Base-by-base conservation (phyloP, 768 basidiomycete species). In the Phylloporus sp. region DNA sequence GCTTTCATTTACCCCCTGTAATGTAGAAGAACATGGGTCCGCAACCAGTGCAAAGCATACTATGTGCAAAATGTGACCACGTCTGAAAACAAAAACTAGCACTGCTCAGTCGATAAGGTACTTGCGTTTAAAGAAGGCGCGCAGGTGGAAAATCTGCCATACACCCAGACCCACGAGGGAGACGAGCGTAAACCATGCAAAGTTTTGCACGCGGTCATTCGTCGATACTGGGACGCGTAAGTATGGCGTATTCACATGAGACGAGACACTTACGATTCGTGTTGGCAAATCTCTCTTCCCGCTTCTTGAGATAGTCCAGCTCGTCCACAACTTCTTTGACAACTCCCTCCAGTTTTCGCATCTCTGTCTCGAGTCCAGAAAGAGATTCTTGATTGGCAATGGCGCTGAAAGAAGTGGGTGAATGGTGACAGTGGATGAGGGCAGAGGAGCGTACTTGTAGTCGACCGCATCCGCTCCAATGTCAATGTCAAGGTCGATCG, bases 381-480 rank as follows among this genome's bases (percentile, higher is more conserved):
- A 98, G 74, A 1, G 90, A 93, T 65, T 99, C 96, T 65, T 97
- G 94, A 70, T 96, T 97, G 9, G 96, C 96, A 65, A 98, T 99
- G 21, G 96, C 96, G 58, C 93, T 96, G 60, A 18, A 45, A 52
- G 49, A 18, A 32, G 26, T 15, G 38, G 49, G 24, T 50, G 36
- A 45, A 32, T 33, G 45, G 42, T 10, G 28, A 2, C 14, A 21
- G 34, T 3, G 4, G 15, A 5, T 13, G 14, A 35, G 10, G 5
- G 18, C 21, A 6, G 42, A 33, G n/a, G 29, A 9, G 71, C 86
- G 53, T 60, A 95, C 93, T 99, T 98, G 78, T 98, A 98, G 70
- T 99, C 96, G 29, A 98, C 86, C 2, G 96, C 96, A 59, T 98
- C 95, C 11, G 95, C 94, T 27, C 96, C 96, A 65, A 99, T 94